Conservation (phyloP, 805 yeast species). For the Alloascoidea africana region DNA sequence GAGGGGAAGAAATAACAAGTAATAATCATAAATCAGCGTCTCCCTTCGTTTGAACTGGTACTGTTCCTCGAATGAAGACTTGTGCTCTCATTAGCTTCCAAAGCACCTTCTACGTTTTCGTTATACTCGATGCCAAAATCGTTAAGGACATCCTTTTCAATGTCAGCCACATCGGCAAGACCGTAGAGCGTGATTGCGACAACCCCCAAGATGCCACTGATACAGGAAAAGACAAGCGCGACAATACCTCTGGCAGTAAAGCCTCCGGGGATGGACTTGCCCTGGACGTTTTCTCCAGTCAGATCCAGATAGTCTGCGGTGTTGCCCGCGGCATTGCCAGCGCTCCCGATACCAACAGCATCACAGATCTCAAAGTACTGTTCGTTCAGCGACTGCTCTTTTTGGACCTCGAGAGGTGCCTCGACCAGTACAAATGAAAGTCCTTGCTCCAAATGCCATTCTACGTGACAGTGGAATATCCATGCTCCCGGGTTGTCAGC, state of each 20-base stretch:
- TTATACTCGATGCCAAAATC: no score
- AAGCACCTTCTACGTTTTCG: no score
- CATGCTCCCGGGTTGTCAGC: constrained; percentile 21
- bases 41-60: no score
- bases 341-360: constrained; percentile 30
- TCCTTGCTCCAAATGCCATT: constrained; percentile 20
- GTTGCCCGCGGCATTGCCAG: constrained; percentile 90
- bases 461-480: constrained; percentile 21
- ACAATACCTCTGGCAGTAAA: constrained; percentile 93
- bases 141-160: no score
- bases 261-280: constrained; percentile 56
- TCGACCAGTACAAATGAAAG: constrained; percentile 62
- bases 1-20: no score
- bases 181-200: constrained; percentile 71
- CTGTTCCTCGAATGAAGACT: no score
- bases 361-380: constrained; percentile 49
- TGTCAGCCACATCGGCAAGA: constrained; percentile 60
- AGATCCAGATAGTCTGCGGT: constrained; percentile 45
- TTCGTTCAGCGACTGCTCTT: constrained; percentile 34
- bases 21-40: no score
- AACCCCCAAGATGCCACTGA: constrained; percentile 78
- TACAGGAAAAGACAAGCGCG: constrained; percentile 80
- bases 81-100: no score
- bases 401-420: constrained; percentile 62
- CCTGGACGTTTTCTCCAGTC: constrained; percentile 62